A percentile compares a stretch with the other conserved stretches of the same genome.
Conservation (phyloP, 345 rosid genomes). For the Erysimum cheiranthoides region DNA sequence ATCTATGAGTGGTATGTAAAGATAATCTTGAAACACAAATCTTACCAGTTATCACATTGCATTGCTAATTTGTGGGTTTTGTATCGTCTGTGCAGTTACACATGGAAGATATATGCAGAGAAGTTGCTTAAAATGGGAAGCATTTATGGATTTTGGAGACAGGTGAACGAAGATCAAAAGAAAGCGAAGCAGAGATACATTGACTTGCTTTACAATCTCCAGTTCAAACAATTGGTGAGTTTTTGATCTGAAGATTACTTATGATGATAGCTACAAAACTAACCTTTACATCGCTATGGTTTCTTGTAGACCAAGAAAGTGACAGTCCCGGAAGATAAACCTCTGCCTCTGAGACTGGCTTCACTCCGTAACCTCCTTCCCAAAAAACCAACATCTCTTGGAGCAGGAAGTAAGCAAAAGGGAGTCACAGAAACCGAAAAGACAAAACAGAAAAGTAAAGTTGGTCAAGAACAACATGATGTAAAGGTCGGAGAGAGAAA, state of each 20-base stretch:
- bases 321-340: slow-evolving; percentile 54
- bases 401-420: slow-evolving; percentile 42
- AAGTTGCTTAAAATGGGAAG: slow-evolving; percentile 87
- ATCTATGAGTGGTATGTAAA: slow-evolving; percentile 76
- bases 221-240: slow-evolving; percentile 72
- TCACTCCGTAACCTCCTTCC: slow-evolving; percentile 47
- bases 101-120: slow-evolving; percentile 74
- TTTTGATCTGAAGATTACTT: not conserved
- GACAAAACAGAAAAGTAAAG: slow-evolving; percentile 20
- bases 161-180: slow-evolving; percentile 74
- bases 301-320: slow-evolving; percentile 61
- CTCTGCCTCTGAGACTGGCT: slow-evolving; percentile 40
- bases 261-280: slow-evolving; percentile 13
- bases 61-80: not conserved
- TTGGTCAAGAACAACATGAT: slow-evolving; percentile 20
- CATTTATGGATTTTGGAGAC: slow-evolving; percentile 80
- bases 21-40: not conserved
- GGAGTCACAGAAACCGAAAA: slow-evolving; percentile 35
- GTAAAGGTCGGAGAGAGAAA: slow-evolving; percentile 22
- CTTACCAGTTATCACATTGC: not conserved
- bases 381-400: slow-evolving; percentile 29
- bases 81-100: slow-evolving; percentile 61
- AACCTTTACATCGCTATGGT: slow-evolving; percentile 25
- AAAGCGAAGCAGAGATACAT: slow-evolving; percentile 77
- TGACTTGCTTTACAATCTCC: slow-evolving; percentile 71